phyloP scores from a whole-genome alignment of 108 stramenopile genomes.

The Pseudonitzschia delicatissima region DNA sequence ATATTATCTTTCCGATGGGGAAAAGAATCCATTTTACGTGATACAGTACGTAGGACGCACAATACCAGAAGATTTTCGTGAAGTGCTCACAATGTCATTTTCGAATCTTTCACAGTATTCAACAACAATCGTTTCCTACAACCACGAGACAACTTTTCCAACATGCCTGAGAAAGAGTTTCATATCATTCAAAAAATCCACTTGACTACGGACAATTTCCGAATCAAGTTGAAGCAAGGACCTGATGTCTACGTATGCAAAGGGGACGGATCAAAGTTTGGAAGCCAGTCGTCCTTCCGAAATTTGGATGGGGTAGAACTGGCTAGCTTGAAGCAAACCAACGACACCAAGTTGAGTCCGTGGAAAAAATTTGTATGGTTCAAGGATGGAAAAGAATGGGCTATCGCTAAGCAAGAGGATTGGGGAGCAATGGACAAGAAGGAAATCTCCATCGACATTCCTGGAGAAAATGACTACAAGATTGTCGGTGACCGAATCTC shows the following conservation, averaged over 20 bases:
- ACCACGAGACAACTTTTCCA: no score
- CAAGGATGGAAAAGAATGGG: constrained; percentile 3
- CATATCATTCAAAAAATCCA: neutral
- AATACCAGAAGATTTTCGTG: no score
- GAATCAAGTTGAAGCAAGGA: neutral
- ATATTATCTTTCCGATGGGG: no score
- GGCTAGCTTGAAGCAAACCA: constrained; percentile 1
- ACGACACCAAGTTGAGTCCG: neutral
- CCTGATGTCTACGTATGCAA: neutral
- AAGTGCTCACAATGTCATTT: no score
- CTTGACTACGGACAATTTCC: neutral
- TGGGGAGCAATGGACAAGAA: neutral
- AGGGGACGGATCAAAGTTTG: neutral
- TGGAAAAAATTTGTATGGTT: neutral
- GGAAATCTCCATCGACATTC: constrained; percentile 2
- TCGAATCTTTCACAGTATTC: no score
- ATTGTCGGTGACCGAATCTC: neutral
- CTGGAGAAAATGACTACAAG: constrained; percentile 10
- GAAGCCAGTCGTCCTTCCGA: neutral
- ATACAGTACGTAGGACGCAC: no score
- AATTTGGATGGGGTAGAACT: neutral
- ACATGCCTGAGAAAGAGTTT: no score
- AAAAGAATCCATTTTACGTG: no score
- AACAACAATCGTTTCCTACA: no score
- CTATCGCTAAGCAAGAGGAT: neutral